These are phyloP conservation scores for Tagetes patula DNA, from an alignment of 129 eudicot species.

Conservation along the genomic window DNA sequence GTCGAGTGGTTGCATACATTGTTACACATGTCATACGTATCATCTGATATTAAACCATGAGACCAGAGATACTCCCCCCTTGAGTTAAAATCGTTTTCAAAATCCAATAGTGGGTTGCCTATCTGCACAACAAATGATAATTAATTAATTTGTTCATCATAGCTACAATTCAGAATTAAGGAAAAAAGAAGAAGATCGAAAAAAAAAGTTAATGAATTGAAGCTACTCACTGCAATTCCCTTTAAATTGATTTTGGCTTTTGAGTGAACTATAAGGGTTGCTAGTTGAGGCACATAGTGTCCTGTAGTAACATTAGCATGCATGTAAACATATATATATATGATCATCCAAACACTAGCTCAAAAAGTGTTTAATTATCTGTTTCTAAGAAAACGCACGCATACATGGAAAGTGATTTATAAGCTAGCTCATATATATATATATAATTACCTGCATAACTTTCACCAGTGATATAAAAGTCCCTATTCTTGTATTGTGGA, in stretches of 20 bases:
- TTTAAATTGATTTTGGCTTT: conserved; percentile 69
- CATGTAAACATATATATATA: not conserved
- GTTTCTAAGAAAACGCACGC: not conserved
- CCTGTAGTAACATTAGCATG: conserved; percentile 43
- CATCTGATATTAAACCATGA: conserved; percentile 86
- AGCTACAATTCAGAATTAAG: not conserved
- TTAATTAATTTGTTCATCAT: no score
- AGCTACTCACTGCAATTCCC: conserved; percentile 75
- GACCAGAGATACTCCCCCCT: conserved; percentile 80
- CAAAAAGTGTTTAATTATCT: not conserved
- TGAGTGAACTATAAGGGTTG: conserved; percentile 55
- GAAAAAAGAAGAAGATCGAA: not conserved
- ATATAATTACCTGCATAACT: conserved; percentile 70
- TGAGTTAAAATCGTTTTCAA: conserved; percentile 73
- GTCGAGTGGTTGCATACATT: conserved; percentile 69
- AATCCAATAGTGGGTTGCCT: conserved; percentile 88
- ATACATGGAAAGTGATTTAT: not conserved
- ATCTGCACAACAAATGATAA: conserved; percentile 43
- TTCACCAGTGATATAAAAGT: conserved; percentile 69
- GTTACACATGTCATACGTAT: conserved; percentile 49
- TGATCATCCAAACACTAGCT: not conserved
- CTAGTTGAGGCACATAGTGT: conserved; percentile 94
- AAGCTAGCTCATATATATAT: not conserved
- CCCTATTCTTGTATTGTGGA: conserved; percentile 63
- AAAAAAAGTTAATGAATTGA: not conserved